Evolutionary conservation across 2,329 filamentous ascomycete species (phyloP).

Genomic region (Phyllosticta citriasiana): DNA sequence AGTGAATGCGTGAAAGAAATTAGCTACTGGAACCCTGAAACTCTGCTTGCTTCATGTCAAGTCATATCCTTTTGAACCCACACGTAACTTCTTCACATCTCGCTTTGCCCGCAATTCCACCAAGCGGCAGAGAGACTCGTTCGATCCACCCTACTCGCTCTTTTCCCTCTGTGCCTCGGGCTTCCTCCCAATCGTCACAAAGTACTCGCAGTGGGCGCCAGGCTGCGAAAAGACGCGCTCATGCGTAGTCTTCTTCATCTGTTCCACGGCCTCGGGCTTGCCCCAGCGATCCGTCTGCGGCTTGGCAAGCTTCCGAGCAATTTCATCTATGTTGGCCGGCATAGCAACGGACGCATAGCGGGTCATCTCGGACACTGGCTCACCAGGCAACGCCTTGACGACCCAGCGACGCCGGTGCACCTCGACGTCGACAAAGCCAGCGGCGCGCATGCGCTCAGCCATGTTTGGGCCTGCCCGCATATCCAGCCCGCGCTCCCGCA

Average conservation of each 20-base stretch:
- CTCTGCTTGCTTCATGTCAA: too few relatives aligned
- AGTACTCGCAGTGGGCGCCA: background rate
- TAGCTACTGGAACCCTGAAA: too few relatives aligned
- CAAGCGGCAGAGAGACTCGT: background rate
- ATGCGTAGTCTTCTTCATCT: background rate
- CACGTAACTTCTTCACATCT: too few relatives aligned
- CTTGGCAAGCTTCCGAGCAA: background rate
- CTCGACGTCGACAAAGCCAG: constrained; percentile 14
- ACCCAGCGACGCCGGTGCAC: constrained; percentile 2
- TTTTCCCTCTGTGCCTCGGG: background rate
- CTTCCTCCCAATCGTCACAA: background rate
- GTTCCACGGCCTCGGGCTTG: background rate
- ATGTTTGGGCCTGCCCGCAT: background rate
- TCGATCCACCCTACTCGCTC: background rate
- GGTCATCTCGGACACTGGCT: background rate
- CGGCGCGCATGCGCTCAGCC: constrained; percentile 16
- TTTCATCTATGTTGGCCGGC: background rate
- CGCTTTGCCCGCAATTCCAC: background rate
- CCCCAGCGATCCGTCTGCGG: background rate
- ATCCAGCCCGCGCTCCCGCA: background rate
- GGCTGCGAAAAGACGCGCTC: background rate
- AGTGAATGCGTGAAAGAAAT: too few relatives aligned
- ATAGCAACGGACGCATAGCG: background rate
- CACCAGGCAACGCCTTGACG: background rate
- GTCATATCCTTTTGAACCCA: too few relatives aligned